A percentile compares a stretch with the other conserved stretches of the same genome.
phyloP scores from a whole-genome alignment of 2,329 filamentous ascomycete genomes.

The Ophiobolus disseminans region DNA sequence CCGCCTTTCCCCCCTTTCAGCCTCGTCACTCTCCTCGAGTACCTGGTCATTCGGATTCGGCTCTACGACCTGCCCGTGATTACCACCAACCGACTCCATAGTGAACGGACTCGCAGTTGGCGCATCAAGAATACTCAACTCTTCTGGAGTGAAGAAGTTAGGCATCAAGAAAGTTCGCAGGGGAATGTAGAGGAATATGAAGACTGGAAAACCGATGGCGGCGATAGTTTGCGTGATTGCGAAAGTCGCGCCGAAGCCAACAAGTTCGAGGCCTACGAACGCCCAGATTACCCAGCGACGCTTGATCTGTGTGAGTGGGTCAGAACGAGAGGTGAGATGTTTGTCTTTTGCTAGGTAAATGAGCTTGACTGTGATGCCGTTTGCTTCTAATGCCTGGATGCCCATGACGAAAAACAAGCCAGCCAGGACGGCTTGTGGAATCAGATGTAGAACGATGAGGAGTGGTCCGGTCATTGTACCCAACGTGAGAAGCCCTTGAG shows the following conservation, averaged over 20 bases:
- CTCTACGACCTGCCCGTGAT: slow-evolving; percentile 42
- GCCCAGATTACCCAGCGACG: slow-evolving; percentile 55
- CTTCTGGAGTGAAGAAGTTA: slow-evolving; percentile 56
- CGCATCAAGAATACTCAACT: slow-evolving; percentile 60
- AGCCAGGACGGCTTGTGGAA: slow-evolving; percentile 62
- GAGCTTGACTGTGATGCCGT: slow-evolving; percentile 61
- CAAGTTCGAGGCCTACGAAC: slow-evolving; percentile 60
- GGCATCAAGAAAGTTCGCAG: slow-evolving; percentile 60
- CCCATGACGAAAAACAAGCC: slow-evolving; percentile 67
- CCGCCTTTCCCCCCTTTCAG: slow-evolving; percentile 34
- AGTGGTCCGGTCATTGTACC: slow-evolving; percentile 65
- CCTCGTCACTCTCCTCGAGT: slow-evolving; percentile 33
- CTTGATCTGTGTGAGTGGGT: slow-evolving; percentile 55
- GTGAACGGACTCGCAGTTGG: slow-evolving; percentile 63
- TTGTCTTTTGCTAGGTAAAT: slow-evolving; percentile 58
- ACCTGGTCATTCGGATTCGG: slow-evolving; percentile 9
- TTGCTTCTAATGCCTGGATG: slow-evolving; percentile 59
- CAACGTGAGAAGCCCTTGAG: slow-evolving; percentile 62
- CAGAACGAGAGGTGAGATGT: slow-evolving; percentile 56
- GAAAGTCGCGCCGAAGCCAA: slow-evolving; percentile 62
- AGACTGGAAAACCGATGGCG: slow-evolving; percentile 65
- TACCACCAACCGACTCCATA: slow-evolving; percentile 60
- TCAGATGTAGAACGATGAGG: slow-evolving; percentile 60
- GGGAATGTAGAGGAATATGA: slow-evolving; percentile 65
- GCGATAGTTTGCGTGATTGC: slow-evolving; percentile 67